Base-by-base conservation (phyloP, 345 rosid genomes). In the Microcos paniculata region DNA sequence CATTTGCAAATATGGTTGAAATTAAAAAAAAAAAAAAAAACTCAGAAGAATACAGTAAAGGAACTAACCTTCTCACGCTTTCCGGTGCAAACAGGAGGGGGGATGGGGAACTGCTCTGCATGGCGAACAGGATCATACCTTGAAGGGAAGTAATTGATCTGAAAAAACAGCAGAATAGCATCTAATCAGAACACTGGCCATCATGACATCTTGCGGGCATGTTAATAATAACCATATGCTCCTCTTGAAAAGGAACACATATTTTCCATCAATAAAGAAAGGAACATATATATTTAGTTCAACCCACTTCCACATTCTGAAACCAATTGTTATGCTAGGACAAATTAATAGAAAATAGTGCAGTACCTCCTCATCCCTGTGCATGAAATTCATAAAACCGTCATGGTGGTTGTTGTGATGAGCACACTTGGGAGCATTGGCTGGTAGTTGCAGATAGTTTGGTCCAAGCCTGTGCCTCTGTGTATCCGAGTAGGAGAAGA, bases 401-500 rank as follows among this genome's bases (percentile, higher is more conserved):
- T 92, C 99, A 78, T 93, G 88, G 82, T 96, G 99, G 76, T 93
- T 93, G 87, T 96, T 96, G 85, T 92, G 97, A 84, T 94, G 97
- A 79, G 91, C 82, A 77, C 94, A 92, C 82, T 96, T 94, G 65
- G 99, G 97, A 61, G 99, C 94, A 90, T 96, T 96, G 61, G 78
- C 97, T 9, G 99, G 99, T 53, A 96, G 90, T 64, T 88, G 98
- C 75, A 96, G 86, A 83, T 96, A 96, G 88, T 94, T 96, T 30
- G 99, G 99, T 77, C 98, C 98, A 59, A 96, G 98, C 46, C 99
- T 97, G 84, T 96, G 97, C 81, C 99, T 91, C 83, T 96, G 99
- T 49, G 98, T 96, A 82, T 96, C 99, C 26, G 94, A 24, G 70
- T 96, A 96, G 16, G 99, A 88, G 77, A 96, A 96, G 82, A 94